Conservation (phyloP, 345 rosid genomes). For the sweet orange (Citrus sinensis) region DVS_A1.0 CM039162.1:5394001-5394500, state of each 20-base stretch:
- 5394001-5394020: no score
- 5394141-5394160: neutral
- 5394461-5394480: neutral
- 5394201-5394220: neutral
- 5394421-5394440: constrained; percentile 20
- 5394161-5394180: neutral
- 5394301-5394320: neutral
- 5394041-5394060: no score
- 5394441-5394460: constrained; percentile 23
- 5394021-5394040: no score
- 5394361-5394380: no score
- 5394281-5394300: neutral
- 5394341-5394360: neutral
- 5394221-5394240: neutral
- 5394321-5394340: no score
- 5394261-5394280: neutral
- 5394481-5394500: constrained; percentile 57
- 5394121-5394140: neutral
- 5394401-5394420: no score
- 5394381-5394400: no score
- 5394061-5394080: neutral
- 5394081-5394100: neutral
- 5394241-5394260: neutral
- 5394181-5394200: constrained; percentile 1
- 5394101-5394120: neutral